Percentiles rank a stretch among this genome's conserved stretches.
phyloP scores from a whole-genome alignment of 1,284 basidiomycete genomes.

The Cutaneotrichosporon cyanovorans region DNA sequence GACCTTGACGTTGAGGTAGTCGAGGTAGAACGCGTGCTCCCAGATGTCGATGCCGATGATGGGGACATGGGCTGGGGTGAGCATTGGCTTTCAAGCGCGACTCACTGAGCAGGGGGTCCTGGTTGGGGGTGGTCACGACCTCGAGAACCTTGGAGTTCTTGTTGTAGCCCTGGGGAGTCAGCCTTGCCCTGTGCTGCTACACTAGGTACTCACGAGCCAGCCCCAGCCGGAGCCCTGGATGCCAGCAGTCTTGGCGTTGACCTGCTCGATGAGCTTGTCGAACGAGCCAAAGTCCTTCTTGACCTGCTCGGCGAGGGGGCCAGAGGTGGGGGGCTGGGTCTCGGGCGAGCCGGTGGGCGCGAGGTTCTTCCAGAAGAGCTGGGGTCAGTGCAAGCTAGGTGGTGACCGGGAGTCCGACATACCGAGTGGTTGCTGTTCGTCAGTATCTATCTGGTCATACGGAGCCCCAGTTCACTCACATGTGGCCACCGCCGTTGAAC shows the following conservation, averaged over 20 bases:
- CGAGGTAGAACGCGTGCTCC: slow-evolving; percentile 63
- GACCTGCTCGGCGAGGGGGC: slow-evolving; percentile 73
- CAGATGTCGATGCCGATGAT: slow-evolving; percentile 96
- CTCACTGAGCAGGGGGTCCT: slow-evolving; percentile 76
- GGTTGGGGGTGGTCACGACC: slow-evolving; percentile 86
- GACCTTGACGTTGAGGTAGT: slow-evolving; percentile 84
- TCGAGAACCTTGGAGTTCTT: slow-evolving; percentile 66
- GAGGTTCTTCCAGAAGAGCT: slow-evolving; percentile 97
- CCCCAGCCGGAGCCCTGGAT: slow-evolving; percentile 99
- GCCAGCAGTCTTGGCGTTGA: slow-evolving; percentile 82
- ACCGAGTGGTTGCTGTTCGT: slow-evolving; percentile 41
- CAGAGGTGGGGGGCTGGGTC: slow-evolving; percentile 58
- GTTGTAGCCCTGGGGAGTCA: slow-evolving; percentile 59
- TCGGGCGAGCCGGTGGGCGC: slow-evolving; percentile 56
- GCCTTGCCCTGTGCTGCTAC: background rate
- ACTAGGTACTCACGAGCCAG: slow-evolving; percentile 65
- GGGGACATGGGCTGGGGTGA: slow-evolving; percentile 61
- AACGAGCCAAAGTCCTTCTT: slow-evolving; percentile 76
- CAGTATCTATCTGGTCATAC: background rate
- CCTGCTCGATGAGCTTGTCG: slow-evolving; percentile 62
- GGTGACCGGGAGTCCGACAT: slow-evolving; percentile 5
- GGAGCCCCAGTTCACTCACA: slow-evolving; percentile 24
- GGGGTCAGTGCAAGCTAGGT: slow-evolving; percentile 34
- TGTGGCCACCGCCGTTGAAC: slow-evolving; percentile 80
- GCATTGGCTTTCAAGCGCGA: slow-evolving; percentile 1